Evolutionary conservation across 2,329 filamentous ascomycete species (phyloP), one percentile per base, ranked within the genome.

Genomic region (Talaromyces marneffei): DNA sequence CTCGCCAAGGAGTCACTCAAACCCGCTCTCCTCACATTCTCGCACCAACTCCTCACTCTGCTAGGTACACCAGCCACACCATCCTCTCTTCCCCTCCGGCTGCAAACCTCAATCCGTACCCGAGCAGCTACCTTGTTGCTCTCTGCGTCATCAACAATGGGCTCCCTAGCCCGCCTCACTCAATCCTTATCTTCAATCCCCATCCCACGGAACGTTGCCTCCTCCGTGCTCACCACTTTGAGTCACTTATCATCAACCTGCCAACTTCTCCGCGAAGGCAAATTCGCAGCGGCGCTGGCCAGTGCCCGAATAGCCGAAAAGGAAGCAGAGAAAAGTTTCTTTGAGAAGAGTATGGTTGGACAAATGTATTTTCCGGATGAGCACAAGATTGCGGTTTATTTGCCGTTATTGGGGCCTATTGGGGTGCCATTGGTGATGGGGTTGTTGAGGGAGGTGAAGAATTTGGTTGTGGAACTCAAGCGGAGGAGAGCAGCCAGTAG

Each of bases 331-430:
- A 87, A 89, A 63, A 93, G 93, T 0, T 99, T 99, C 76, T 99
- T 99, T 68, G 94, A 99, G 76, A 96, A 96, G 77, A 96, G 90
- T 71, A 99, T 99, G 94, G 94, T 99, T 12, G 94, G 92, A 0
- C 94, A 97, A 77, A 87, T 97, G 2, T 99, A 97, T 75, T 99
- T 99, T 74, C 94, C 94, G 0, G 94, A 99, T 71, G 94, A 99
- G 78, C 94, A 99, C 75, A 99, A 97, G 76, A 85, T 99, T 25
- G 94, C 94, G 0, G 94, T 99, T 0, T 99, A 99, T 73, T 77
- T 99, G 68, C 94, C 94, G 1, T 78, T 99, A 10, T 78, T 99
- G 42, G 94, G 94, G 0, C 94, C 94, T 0, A 87, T 97, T 42
- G 92, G 90, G 4, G 93, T 97, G 12, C 94, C 94, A 39, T 77